These are phyloP conservation scores for Diaporthe nobilis DNA, from an alignment of 2,329 filamentous ascomycete species.

Conservation along the genomic window DNA sequence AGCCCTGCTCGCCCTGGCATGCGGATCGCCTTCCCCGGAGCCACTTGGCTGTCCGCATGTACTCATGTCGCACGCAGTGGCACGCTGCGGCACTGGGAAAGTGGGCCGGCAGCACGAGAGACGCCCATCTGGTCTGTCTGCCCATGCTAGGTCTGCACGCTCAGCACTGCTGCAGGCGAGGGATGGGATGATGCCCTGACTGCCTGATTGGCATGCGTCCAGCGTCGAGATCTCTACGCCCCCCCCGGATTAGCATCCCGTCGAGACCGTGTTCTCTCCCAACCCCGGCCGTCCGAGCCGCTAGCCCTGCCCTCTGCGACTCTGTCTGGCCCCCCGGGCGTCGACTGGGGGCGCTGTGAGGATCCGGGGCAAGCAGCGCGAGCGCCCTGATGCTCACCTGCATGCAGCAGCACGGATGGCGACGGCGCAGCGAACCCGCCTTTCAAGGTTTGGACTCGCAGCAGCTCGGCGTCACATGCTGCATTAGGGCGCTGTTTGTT, in stretches of 20 bases:
- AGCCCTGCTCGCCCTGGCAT: conserved; percentile 32
- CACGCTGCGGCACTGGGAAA: conserved; percentile 17
- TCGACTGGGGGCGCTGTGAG: conserved; percentile 3
- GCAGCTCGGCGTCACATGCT: conserved; percentile 26
- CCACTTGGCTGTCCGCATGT: conserved; percentile 10
- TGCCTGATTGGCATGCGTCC: conserved; percentile 16
- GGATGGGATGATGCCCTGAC: conserved; percentile 10
- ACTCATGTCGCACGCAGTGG: not conserved
- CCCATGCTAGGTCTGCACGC: not conserved
- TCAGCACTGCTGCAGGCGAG: not conserved
- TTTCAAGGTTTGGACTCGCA: conserved; percentile 25
- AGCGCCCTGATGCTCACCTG: conserved; percentile 7
- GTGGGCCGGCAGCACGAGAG: conserved; percentile 21
- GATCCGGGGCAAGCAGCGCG: not conserved
- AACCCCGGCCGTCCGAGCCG: conserved; percentile 9
- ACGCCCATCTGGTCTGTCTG: not conserved
- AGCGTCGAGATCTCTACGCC: not conserved
- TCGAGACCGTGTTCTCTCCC: not conserved
- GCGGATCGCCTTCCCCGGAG: conserved; percentile 22
- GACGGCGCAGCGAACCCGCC: conserved; percentile 26
- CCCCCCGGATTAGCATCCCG: conserved; percentile 14
- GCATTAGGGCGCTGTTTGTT: conserved; percentile 17
- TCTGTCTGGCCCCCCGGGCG: not conserved
- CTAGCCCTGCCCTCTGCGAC: conserved; percentile 1
- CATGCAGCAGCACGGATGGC: conserved; percentile 24